Base-by-base conservation (phyloP, 495 filamentous ascomycete genomes). In the Podospora bellae-mahoneyi region DNA sequence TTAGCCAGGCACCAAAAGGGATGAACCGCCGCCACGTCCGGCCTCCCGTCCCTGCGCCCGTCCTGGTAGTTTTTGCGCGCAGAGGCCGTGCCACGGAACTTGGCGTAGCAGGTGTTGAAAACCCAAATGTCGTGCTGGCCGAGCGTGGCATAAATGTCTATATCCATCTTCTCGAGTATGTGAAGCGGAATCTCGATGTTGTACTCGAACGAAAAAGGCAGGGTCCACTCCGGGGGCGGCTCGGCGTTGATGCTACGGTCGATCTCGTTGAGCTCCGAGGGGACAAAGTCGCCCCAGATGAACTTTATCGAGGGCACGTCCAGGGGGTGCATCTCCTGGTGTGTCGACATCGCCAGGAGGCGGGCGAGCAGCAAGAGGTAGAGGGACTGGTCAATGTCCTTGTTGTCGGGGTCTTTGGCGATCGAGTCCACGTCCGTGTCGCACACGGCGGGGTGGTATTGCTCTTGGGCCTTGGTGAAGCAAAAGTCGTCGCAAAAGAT, bases 71-170 rank as follows among this genome's bases (percentile, higher is more conserved):
- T 90, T 65, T 95, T 85, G 6, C 92, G 83, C 3, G 92, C 95
- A 3, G 91, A 95, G 0, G 95, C 94, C 0, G 93, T 95, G 55
- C 92, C 94, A 9, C 95, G 86, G 79, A 97, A 97, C 76, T 99
- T 99, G 63, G 90, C 87, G 77, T 93, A 95, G 5, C 97, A 84
- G 0, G 94, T 97, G 77, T 97, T 96, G 73, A 96, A 84, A 7
- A 97, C 86, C 95, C 95, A 99, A n/a, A 90, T 82, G 68, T 97
- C 94, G 77, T 92, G 91, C 18, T 81, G 74, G 0, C 76, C 77
- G 32, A 90, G 81, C 2, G 84, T 81, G 19, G 83, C 81, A 80
- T 92, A 98, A 59, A 93, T 91, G 73, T 97, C 89, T 13, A 96
- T 83, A 64, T 92, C 91, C 91, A 98, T 94, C 77, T 93, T 93